A percentile compares a stretch with the other conserved stretches of the same genome.
phyloP scores from a whole-genome alignment of 202 grass and related monocot species.

The Bolboschoenoplectus hybrid region DNA sequence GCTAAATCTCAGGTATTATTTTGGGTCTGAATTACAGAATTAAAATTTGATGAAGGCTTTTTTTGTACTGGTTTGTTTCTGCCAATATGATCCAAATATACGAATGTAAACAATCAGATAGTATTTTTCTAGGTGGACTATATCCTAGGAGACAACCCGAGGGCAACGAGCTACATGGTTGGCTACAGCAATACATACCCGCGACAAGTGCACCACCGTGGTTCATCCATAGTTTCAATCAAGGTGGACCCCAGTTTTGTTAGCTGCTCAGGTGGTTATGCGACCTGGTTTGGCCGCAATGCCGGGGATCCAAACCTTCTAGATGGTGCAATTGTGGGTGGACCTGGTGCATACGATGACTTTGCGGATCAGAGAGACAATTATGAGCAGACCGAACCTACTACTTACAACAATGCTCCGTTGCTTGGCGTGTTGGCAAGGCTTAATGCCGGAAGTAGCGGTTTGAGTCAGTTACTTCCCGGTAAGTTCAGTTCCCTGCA shows the following conservation, averaged over 20 bases:
- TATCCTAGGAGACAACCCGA: conserved; percentile 74
- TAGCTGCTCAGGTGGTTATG: conserved; percentile 59
- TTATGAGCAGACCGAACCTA: conserved; percentile 79
- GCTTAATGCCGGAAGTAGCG: conserved; percentile 55
- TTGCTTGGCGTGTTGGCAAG: conserved; percentile 76
- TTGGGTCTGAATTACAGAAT: neutral
- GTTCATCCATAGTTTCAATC: conserved; percentile 70
- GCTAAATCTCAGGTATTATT: conserved; percentile 61
- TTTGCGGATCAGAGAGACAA: conserved; percentile 84
- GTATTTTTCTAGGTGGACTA: conserved; percentile 64
- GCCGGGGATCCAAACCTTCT: conserved; percentile 76
- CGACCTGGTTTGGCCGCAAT: conserved; percentile 56
- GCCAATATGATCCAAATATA: neutral
- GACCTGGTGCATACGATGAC: conserved; percentile 67
- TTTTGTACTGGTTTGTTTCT: neutral
- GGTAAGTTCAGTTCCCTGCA: conserved; percentile 25
- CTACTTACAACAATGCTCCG: conserved; percentile 92
- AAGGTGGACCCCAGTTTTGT: conserved; percentile 53
- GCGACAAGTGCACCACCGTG: conserved; percentile 75
- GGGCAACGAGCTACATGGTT: conserved; percentile 92
- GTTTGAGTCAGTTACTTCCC: conserved; percentile 48
- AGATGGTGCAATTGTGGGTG: conserved; percentile 75
- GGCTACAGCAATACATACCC: conserved; percentile 69
- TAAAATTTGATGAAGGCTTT: neutral
- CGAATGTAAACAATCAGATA: neutral